Evolutionary conservation across 2,329 filamentous ascomycete species (phyloP).

Genomic region (Juglanconis sp.): DNA sequence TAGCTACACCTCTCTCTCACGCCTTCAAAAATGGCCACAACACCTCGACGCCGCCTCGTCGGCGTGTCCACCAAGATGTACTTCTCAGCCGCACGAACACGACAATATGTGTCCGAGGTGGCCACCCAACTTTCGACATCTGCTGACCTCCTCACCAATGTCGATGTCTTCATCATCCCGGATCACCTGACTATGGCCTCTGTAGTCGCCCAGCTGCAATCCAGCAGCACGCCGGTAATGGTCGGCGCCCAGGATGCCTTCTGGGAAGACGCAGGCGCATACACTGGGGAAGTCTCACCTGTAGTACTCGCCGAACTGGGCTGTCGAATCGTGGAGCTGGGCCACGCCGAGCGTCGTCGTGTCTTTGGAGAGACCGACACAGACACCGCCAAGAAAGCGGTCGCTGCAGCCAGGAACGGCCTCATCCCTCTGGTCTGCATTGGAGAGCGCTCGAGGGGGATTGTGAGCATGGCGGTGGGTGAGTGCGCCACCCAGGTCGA

Average conservation of each 20-base stretch:
- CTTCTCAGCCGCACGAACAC: constrained; percentile 65
- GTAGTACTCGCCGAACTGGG: constrained; percentile 64
- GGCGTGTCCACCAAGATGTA: constrained; percentile 61
- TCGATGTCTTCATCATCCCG: constrained; percentile 75
- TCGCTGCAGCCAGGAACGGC: constrained; percentile 63
- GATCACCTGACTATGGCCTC: constrained; percentile 69
- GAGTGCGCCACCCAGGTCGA: constrained; percentile 67
- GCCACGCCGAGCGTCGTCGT: constrained; percentile 73
- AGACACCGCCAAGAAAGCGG: constrained; percentile 64
- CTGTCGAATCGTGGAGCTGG: constrained; percentile 71
- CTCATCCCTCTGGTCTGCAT: constrained; percentile 79
- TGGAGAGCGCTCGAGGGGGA: constrained; percentile 59
- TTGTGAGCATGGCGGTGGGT: constrained; percentile 56
- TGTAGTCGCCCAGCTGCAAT: constrained; percentile 45
- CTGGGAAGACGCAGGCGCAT: constrained; percentile 67
- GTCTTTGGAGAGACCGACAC: constrained; percentile 74
- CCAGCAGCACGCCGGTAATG: constrained; percentile 46
- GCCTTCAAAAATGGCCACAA: constrained; percentile 22
- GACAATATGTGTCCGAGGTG: constrained; percentile 50
- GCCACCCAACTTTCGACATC: constrained; percentile 42
- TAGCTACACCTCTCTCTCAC: no score
- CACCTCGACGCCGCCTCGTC: constrained; percentile 53
- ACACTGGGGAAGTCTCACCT: constrained; percentile 75
- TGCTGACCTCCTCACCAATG: constrained; percentile 40
- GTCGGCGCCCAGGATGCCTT: constrained; percentile 76